phyloP scores from a whole-genome alignment of 1,284 basidiomycete species.

The Irpex sp. region DNA sequence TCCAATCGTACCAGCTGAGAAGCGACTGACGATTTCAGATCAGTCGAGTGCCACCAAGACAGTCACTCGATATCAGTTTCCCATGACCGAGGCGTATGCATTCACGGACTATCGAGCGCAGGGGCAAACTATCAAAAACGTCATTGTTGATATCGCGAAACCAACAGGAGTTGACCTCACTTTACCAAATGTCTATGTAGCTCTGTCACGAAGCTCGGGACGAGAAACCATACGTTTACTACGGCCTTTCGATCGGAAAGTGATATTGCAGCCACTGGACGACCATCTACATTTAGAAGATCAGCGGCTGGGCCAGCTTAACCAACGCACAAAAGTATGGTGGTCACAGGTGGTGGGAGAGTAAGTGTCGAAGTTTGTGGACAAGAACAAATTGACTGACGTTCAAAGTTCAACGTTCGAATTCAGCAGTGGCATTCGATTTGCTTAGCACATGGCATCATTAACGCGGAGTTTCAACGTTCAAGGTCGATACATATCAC shows the following conservation, averaged over 20 bases:
- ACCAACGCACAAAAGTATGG: background rate
- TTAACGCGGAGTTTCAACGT: no score
- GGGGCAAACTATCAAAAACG: constrained; percentile 27
- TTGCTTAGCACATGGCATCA: no score
- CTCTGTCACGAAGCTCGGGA: constrained; percentile 29
- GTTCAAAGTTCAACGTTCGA: background rate
- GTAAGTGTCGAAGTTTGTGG: background rate
- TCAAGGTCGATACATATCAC: no score
- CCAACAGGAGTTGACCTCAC: constrained; percentile 25
- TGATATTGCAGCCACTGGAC: background rate
- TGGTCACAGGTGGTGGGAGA: background rate
- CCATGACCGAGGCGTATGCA: constrained; percentile 28
- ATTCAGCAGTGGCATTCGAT: no score
- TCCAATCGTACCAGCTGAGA: constrained; percentile 17
- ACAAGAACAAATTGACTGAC: background rate
- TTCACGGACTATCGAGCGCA: constrained; percentile 33
- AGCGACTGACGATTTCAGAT: background rate
- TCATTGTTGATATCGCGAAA: constrained; percentile 28
- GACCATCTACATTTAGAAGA: constrained; percentile 1
- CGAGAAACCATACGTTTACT: constrained; percentile 26
- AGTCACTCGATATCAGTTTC: constrained; percentile 19
- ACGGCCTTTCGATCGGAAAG: constrained; percentile 6
- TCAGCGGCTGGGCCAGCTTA: background rate
- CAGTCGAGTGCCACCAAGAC: background rate
- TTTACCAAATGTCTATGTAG: constrained; percentile 31